A percentile compares a stretch with the other conserved stretches of the same genome.
Evolutionary conservation across 2,329 filamentous ascomycete species (phyloP).

Genomic region (Waltergamsia citrina): DNA sequence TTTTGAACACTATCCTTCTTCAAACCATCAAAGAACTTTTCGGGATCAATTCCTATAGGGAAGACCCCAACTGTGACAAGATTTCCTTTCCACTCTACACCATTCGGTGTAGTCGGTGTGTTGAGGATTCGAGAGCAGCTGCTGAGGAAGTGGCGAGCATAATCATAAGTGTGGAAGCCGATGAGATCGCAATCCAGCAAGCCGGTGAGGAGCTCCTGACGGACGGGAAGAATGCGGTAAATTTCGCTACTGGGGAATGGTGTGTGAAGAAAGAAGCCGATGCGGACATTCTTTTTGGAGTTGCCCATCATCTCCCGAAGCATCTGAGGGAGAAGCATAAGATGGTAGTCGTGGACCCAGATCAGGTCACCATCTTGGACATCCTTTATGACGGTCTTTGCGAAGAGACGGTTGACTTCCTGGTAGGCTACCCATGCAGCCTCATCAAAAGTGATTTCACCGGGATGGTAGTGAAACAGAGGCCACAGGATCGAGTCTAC

Average conservation of each 20-base stretch:
- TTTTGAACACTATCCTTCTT: slow-evolving; percentile 79
- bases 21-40: slow-evolving; percentile 87
- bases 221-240: slow-evolving; percentile 88
- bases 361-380: slow-evolving; percentile 90
- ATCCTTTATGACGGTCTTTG: slow-evolving; percentile 75
- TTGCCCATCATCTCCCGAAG: slow-evolving; percentile 79
- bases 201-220: slow-evolving; percentile 78
- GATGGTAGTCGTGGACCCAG: slow-evolving; percentile 98
- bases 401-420: slow-evolving; percentile 88
- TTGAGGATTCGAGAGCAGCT: slow-evolving; percentile 88
- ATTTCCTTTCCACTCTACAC: slow-evolving; percentile 82
- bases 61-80: slow-evolving; percentile 90
- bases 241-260: slow-evolving; percentile 96
- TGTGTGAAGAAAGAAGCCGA: slow-evolving; percentile 96
- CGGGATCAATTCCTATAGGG: slow-evolving; percentile 94
- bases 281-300: slow-evolving; percentile 84
- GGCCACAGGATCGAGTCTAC: slow-evolving; percentile 96
- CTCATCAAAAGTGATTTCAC: slow-evolving; percentile 97
- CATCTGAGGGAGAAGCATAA: slow-evolving; percentile 96
- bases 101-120: slow-evolving; percentile 78
- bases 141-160: slow-evolving; percentile 94
- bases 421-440: slow-evolving; percentile 87
- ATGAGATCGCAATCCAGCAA: slow-evolving; percentile 91
- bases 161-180: slow-evolving; percentile 98
- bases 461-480: slow-evolving; percentile 96